Evolutionary conservation across 2,329 filamentous ascomycete genomes (phyloP).

Genomic region (Colletotrichum falcatum): DNA sequence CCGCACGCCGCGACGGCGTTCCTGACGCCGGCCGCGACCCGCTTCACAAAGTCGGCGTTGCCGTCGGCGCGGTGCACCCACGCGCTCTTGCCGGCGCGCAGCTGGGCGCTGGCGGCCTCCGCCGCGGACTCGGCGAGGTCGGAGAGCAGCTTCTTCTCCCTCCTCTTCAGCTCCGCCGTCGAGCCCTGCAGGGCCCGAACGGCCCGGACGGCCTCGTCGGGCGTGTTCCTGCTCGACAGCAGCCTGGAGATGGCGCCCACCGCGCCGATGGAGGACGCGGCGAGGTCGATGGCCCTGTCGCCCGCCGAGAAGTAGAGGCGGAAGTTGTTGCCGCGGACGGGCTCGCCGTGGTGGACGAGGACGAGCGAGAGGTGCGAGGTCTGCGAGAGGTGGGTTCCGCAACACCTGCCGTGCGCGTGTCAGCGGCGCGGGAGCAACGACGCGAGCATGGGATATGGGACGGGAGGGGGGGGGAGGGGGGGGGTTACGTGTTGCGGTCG

Average conservation of each 20-base stretch:
- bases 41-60: slow-evolving; percentile 48
- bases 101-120: slow-evolving; percentile 41
- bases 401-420: slow-evolving; percentile 40
- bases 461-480: too few relatives aligned
- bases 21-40: slow-evolving; percentile 44
- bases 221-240: slow-evolving; percentile 44
- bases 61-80: slow-evolving; percentile 46
- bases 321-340: slow-evolving; percentile 49
- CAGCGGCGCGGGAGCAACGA: slow-evolving; percentile 14
- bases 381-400: slow-evolving; percentile 48
- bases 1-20: slow-evolving; percentile 41
- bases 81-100: slow-evolving; percentile 42
- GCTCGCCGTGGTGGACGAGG: slow-evolving; percentile 46
- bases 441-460: background rate
- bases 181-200: slow-evolving; percentile 40
- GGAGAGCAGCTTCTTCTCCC: slow-evolving; percentile 46
- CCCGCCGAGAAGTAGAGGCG: slow-evolving; percentile 48
- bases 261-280: slow-evolving; percentile 44
- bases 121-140: slow-evolving; percentile 48
- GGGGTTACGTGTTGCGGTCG: slow-evolving; percentile 47
- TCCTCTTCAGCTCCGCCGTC: slow-evolving; percentile 42
- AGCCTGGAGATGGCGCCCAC: slow-evolving; percentile 45
- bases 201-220: slow-evolving; percentile 43
- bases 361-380: slow-evolving; percentile 49
- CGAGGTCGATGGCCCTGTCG: slow-evolving; percentile 45